These are phyloP conservation scores for Kurtzmaniella cleridarum DNA, from an alignment of 805 yeast genomes.

Conservation along the genomic window DNA sequence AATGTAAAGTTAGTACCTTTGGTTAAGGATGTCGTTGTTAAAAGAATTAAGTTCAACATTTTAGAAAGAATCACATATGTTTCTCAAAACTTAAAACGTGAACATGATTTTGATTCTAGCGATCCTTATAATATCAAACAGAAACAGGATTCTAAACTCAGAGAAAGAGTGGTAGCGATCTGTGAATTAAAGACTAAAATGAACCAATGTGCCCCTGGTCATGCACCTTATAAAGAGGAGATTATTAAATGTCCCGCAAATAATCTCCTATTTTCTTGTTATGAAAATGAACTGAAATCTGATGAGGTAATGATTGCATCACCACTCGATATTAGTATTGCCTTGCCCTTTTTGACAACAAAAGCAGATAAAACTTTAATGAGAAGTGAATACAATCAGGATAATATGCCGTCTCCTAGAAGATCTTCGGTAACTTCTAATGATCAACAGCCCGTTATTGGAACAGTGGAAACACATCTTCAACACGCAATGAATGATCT, in stretches of 20 bases:
- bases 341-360: conserved; percentile 39
- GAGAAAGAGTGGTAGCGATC: conserved; percentile 53
- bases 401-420: not conserved
- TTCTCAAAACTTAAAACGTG: conserved; percentile 45
- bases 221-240: conserved; percentile 53
- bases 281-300: conserved; percentile 15
- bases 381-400: conserved; percentile 10
- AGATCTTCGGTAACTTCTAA: not conserved
- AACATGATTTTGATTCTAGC: conserved; percentile 35
- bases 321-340: conserved; percentile 39
- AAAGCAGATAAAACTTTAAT: conserved; percentile 24
- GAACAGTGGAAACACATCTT: conserved; percentile 35
- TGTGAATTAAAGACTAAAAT: conserved; percentile 58
- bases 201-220: conserved; percentile 28
- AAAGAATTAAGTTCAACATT: conserved; percentile 60
- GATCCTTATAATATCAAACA: conserved; percentile 21
- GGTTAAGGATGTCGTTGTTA: conserved; percentile 54
- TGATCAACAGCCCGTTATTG: conserved; percentile 22
- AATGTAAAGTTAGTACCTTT: conserved; percentile 65
- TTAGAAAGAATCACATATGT: conserved; percentile 62
- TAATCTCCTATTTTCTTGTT: conserved; percentile 56
- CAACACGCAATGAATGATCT: conserved; percentile 15
- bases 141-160: conserved; percentile 12
- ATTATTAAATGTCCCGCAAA: conserved; percentile 53
- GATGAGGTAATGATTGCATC: conserved; percentile 30